These are phyloP conservation scores for Emergomyces pasteurianus DNA, from an alignment of 2,329 filamentous ascomycete genomes.

Conservation along the genomic window DNA sequence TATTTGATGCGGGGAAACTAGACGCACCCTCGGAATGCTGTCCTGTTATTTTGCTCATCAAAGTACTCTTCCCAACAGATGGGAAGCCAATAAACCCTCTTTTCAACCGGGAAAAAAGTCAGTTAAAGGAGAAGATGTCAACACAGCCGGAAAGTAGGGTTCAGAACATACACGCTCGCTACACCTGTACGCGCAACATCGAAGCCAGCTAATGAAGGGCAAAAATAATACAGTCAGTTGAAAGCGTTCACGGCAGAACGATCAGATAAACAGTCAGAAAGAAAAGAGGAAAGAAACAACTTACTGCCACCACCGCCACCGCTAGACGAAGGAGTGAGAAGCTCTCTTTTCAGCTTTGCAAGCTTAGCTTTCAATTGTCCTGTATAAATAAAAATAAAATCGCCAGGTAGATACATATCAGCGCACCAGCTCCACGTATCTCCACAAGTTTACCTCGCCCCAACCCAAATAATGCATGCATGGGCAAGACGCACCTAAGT, in stretches of 20 bases:
- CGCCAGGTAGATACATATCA: conserved; percentile 8
- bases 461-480: not conserved
- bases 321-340: conserved; percentile 68
- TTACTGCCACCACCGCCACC: conserved; percentile 65
- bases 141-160: not conserved
- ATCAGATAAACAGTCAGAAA: not conserved
- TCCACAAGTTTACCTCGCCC: not conserved
- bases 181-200: conserved; percentile 97
- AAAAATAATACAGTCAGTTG: not conserved
- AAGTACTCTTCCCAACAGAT: conserved; percentile 93
- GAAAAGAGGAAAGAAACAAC: conserved; percentile 6
- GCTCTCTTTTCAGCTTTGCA: conserved; percentile 91
- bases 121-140: not conserved
- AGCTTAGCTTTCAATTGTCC: conserved; percentile 93
- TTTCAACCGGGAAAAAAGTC: not conserved
- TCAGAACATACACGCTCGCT: conserved; percentile 58
- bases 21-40: conserved; percentile 72
- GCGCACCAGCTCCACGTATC: conserved; percentile 1
- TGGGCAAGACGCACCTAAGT: conserved; percentile 51
- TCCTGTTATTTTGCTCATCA: conserved; percentile 89
- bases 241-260: not conserved
- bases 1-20: not conserved
- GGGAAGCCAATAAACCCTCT: conserved; percentile 92
- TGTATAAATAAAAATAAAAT: conserved; percentile 19
- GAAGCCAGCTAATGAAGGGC: conserved; percentile 54